Percentiles rank a stretch among this genome's conserved stretches.
These are phyloP conservation scores for Termitomyces bulborhizus DNA, from an alignment of 768 basidiomycete genomes.

Conservation along the genomic window DNA sequence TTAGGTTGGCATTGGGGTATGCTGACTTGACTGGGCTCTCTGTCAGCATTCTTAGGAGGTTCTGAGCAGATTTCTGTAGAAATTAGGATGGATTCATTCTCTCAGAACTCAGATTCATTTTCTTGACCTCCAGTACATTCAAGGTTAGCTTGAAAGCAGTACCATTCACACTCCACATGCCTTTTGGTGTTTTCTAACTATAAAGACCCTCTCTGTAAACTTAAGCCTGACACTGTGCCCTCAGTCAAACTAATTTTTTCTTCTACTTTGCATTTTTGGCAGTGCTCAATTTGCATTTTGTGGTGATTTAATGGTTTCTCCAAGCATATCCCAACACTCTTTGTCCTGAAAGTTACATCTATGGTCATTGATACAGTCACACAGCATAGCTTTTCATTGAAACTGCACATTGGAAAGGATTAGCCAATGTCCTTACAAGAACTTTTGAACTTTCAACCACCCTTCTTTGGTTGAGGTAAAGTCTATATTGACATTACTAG, in stretches of 20 bases:
- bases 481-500: not conserved
- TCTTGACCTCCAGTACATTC: conserved; percentile 21
- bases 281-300: no score
- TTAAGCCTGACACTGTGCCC: not conserved
- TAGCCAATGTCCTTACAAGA: not conserved
- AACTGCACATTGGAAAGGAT: not conserved
- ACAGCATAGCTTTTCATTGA: not conserved
- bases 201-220: not conserved
- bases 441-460: not conserved
- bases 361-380: not conserved
- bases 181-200: conserved; percentile 9
- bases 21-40: conserved; percentile 63
- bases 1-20: conserved; percentile 65
- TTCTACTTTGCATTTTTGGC: not conserved
- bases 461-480: not conserved
- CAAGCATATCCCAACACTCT: no score
- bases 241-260: no score
- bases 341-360: not conserved
- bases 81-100: conserved; percentile 19
- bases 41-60: conserved; percentile 84
- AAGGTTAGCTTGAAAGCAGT: conserved; percentile 15
- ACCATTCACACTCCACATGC: conserved; percentile 11
- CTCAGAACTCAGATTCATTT: conserved; percentile 39
- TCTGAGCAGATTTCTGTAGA: conserved; percentile 37
- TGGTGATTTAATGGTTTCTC: not conserved